Evolutionary conservation across 2,329 filamentous ascomycete genomes (phyloP), one percentile per base, ranked within the genome.

Genomic region (Dissoconium aciculare): DNA sequence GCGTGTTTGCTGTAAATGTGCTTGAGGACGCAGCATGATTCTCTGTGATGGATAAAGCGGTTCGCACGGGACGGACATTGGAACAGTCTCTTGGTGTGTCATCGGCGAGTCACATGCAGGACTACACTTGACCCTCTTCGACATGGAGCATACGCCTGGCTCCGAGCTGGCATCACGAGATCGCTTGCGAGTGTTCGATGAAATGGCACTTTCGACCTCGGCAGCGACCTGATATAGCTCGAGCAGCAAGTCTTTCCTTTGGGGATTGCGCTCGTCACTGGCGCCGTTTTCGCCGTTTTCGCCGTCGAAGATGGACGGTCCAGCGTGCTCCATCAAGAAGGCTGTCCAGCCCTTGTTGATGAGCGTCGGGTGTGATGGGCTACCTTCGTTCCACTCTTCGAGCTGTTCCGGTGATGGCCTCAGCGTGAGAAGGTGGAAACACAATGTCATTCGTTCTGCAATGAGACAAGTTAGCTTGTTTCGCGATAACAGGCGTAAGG

Each of bases 341-440:
- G 39, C 40, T 8, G 49, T 50, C 50, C 50, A 53, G 16, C 44
- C 44, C n/a, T 38, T 16, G 5, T 15, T 26, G 10, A 31, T 12
- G 30, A 51, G 49, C 4, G 39, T 49, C 10, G 39, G 30, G 26
- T 45, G 37, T 10, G 43, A 28, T 17, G 44, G 37, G 13, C 32
- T 39, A 17, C 40, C 32, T 2, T 39, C 27, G 34, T 52, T 50
- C 50, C 47, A 51, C 5, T 33, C 30, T 24, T 37, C 39, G 17
- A 51, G 37, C 26, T 48, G 36, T 11, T 40, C 43, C 9, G 47
- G 44, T 11, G 28, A 37, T 5, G 50, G 49, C 16, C 49, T 40
- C 11, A 53, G 32, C 11, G 46, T 42, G 15, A 52, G 40, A 2
- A 53, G 37, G 33, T 51, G 47, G 9, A 53, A 17, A 15, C 45